Evolutionary conservation across 176 grass and related monocot species (phyloP).

Genomic region (Eremochloa ophiuroides): DNA sequence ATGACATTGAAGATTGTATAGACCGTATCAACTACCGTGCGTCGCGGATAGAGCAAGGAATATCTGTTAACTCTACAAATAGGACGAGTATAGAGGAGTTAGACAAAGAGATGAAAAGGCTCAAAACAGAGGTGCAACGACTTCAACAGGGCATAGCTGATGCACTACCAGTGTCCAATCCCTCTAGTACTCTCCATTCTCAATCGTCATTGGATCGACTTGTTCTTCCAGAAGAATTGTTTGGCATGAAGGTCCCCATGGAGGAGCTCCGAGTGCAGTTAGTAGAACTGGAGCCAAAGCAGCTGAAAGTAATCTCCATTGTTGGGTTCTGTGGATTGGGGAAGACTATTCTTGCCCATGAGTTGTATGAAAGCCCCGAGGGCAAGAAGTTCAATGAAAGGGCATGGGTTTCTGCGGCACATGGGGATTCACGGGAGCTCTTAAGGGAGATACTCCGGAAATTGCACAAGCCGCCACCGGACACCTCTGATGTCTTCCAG

Average conservation of each 20-base stretch:
- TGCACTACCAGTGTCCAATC: background rate
- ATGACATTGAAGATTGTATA: background rate
- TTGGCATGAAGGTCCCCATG: background rate
- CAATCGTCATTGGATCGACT: background rate
- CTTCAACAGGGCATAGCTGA: background rate
- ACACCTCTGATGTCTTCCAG: background rate
- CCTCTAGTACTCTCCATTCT: background rate
- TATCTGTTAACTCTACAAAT: background rate
- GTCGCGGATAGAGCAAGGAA: background rate
- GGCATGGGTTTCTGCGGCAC: background rate
- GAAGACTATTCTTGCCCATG: background rate
- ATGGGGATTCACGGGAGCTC: background rate
- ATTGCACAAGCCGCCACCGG: background rate
- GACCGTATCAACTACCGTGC: background rate
- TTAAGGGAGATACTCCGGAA: background rate
- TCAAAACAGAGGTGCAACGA: background rate
- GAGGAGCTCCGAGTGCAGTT: background rate
- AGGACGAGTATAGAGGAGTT: background rate
- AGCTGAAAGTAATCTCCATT: constrained; percentile 23
- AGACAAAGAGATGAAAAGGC: background rate
- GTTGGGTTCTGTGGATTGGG: constrained; percentile 8
- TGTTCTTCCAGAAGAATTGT: background rate
- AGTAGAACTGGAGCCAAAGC: background rate
- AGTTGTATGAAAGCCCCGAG: background rate
- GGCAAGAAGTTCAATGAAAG: background rate